phyloP scores from a whole-genome alignment of 1,284 basidiomycete species.

The Sanghuangporus weigelae region DNA sequence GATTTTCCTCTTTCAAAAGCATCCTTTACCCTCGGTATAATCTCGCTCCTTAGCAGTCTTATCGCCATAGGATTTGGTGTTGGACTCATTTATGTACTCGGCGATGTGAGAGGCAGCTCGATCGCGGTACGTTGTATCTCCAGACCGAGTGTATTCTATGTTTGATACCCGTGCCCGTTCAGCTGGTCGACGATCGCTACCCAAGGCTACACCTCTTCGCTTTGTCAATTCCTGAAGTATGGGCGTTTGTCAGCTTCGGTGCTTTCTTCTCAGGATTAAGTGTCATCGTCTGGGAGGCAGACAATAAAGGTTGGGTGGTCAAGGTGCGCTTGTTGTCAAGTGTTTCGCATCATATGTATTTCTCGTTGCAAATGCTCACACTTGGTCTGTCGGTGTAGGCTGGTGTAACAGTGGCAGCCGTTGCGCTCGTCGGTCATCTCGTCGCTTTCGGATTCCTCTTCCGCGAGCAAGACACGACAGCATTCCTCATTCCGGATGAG shows the following conservation, averaged over 20 bases:
- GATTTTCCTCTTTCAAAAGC: conserved; percentile 6
- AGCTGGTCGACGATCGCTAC: conserved; percentile 8
- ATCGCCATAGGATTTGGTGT: conserved; percentile 16
- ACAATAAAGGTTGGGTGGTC: conserved; percentile 13
- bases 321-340: background rate
- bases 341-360: background rate
- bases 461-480: conserved; percentile 14
- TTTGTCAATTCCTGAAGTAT: conserved; percentile 12
- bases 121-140: background rate
- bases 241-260: conserved; percentile 12
- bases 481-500: conserved; percentile 1
- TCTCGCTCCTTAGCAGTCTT: conserved; percentile 12
- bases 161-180: background rate
- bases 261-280: conserved; percentile 9
- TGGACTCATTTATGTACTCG: conserved; percentile 12
- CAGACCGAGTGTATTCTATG: background rate
- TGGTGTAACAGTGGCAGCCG: background rate
- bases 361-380: background rate
- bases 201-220: conserved; percentile 10
- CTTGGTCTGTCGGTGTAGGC: background rate
- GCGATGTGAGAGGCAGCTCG: conserved; percentile 5
- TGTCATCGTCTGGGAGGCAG: conserved; percentile 13
- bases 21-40: conserved; percentile 12
- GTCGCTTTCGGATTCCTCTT: conserved; percentile 12
- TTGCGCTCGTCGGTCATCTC: conserved; percentile 10